These are phyloP conservation scores for Apiotrichum siamense DNA, from an alignment of 1,284 basidiomycete genomes.

Conservation along the genomic window DNA sequence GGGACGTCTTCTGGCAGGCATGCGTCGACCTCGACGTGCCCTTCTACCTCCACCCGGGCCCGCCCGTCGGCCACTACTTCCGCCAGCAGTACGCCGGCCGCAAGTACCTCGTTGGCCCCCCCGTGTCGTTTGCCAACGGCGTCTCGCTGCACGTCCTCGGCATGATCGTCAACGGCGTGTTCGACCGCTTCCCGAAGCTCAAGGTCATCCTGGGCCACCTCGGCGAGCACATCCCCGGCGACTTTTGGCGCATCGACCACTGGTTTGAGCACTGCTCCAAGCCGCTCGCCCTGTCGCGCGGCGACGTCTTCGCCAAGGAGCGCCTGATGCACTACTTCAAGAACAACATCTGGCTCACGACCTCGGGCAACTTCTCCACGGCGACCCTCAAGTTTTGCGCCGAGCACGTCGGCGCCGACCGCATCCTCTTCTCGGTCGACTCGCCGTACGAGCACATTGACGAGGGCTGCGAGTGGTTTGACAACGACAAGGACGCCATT, in stretches of 20 bases:
- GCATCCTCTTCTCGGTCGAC: slow-evolving; percentile 43
- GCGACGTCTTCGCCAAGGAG: slow-evolving; percentile 31
- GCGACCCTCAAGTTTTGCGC: slow-evolving; percentile 30
- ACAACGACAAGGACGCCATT: slow-evolving; percentile 12
- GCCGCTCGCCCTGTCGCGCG: slow-evolving; percentile 14
- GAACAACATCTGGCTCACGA: slow-evolving; percentile 22
- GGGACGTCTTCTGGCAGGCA: slow-evolving; percentile 36
- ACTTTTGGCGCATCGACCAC: slow-evolving; percentile 42
- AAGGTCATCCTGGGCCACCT: slow-evolving; percentile 44
- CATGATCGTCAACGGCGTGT: slow-evolving; percentile 43
- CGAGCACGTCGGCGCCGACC: slow-evolving; percentile 31
- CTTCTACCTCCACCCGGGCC: slow-evolving; percentile 43
- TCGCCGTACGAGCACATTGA: slow-evolving; percentile 43
- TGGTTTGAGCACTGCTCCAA: slow-evolving; percentile 35
- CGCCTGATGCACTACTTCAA: slow-evolving; percentile 18
- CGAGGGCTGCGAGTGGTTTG: slow-evolving; percentile 38
- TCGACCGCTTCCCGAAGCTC: slow-evolving; percentile 44
- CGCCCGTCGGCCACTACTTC: slow-evolving; percentile 36
- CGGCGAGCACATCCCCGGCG: slow-evolving; percentile 41
- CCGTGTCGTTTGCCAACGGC: slow-evolving; percentile 39
- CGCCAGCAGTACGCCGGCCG: slow-evolving; percentile 36
- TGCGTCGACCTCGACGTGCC: slow-evolving; percentile 40
- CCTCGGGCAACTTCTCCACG: slow-evolving; percentile 17
- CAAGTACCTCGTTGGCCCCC: slow-evolving; percentile 38
- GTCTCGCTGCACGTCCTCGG: slow-evolving; percentile 39